These are phyloP conservation scores for Tolypocladium ovalisporum DNA, from an alignment of 2,329 filamentous ascomycete species.

Conservation along the genomic window DNA sequence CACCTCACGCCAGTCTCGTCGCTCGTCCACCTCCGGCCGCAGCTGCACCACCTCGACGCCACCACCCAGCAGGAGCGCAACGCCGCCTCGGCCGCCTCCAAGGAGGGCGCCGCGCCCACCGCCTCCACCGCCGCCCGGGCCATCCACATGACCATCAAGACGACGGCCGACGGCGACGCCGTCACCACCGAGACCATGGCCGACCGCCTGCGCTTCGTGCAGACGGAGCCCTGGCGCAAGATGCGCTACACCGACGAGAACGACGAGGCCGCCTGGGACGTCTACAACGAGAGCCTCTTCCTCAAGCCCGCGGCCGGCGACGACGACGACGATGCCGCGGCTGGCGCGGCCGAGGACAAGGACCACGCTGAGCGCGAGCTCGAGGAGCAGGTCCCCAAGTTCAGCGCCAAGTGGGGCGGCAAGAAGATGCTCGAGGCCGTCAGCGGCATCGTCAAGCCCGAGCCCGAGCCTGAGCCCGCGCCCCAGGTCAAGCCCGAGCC, in stretches of 20 bases:
- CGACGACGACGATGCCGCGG: slow-evolving; percentile 2
- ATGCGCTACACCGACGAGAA: slow-evolving; percentile 78
- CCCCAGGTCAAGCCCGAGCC: slow-evolving; percentile 16
- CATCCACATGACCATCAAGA: slow-evolving; percentile 81
- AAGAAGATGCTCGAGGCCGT: slow-evolving; percentile 33
- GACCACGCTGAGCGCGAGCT: slow-evolving; percentile 10
- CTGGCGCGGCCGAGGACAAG: background rate
- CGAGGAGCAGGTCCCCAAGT: slow-evolving; percentile 24
- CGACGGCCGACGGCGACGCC: slow-evolving; percentile 54
- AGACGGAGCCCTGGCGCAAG: slow-evolving; percentile 71
- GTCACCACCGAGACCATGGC: slow-evolving; percentile 61
- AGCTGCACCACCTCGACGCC: slow-evolving; percentile 89
- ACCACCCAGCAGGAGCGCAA: slow-evolving; percentile 56
- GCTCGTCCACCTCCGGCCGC: slow-evolving; percentile 79
- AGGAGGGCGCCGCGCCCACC: slow-evolving; percentile 20
- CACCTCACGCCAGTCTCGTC: slow-evolving; percentile 78
- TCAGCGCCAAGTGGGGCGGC: slow-evolving; percentile 31
- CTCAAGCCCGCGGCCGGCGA: slow-evolving; percentile 12
- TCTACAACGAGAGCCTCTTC: slow-evolving; percentile 63
- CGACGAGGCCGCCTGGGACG: slow-evolving; percentile 60
- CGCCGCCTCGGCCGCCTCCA: slow-evolving; percentile 25
- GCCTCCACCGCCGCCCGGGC: slow-evolving; percentile 50
- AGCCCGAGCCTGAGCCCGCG: slow-evolving; percentile 13
- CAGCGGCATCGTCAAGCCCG: slow-evolving; percentile 29
- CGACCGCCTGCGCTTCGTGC: slow-evolving; percentile 64